Evolutionary conservation across 225 moss, liverwort and hornwort genomes (phyloP).

Genomic region (Marchantia polymorpha): DNA sequence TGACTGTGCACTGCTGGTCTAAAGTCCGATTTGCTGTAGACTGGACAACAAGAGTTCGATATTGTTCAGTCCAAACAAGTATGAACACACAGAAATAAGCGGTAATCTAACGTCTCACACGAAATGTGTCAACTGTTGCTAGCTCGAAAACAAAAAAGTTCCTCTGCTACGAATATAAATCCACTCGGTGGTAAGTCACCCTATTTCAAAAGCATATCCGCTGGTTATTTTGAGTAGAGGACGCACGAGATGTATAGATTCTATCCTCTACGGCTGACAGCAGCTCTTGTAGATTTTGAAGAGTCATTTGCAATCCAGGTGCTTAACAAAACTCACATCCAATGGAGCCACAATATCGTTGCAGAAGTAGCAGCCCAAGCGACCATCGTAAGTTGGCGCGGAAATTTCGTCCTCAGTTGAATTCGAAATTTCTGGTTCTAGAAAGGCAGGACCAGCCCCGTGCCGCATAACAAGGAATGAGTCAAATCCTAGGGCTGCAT

Average conservation of each 20-base stretch:
- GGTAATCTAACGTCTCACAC: neutral
- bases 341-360: conserved; percentile 96
- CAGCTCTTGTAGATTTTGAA: no score
- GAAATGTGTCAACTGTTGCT: neutral
- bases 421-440: conserved; percentile 38
- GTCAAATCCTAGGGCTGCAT: conserved; percentile 97
- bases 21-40: conserved; percentile 94
- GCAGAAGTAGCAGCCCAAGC: conserved; percentile 98
- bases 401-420: conserved; percentile 27
- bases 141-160: neutral
- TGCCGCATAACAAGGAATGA: conserved; percentile 97
- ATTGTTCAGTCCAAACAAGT: neutral
- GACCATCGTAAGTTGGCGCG: conserved; percentile 27
- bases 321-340: conserved; percentile 56
- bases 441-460: conserved; percentile 62
- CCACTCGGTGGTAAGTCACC: neutral
- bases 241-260: no score
- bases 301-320: neutral
- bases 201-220: neutral
- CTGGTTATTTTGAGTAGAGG: no score
- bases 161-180: neutral
- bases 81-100: neutral
- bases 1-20: conserved; percentile 99
- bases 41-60: conserved; percentile 38
- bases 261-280: no score